phyloP scores from a whole-genome alignment of 768 basidiomycete genomes.

The Hebeloma cylindrosporum region DNA sequence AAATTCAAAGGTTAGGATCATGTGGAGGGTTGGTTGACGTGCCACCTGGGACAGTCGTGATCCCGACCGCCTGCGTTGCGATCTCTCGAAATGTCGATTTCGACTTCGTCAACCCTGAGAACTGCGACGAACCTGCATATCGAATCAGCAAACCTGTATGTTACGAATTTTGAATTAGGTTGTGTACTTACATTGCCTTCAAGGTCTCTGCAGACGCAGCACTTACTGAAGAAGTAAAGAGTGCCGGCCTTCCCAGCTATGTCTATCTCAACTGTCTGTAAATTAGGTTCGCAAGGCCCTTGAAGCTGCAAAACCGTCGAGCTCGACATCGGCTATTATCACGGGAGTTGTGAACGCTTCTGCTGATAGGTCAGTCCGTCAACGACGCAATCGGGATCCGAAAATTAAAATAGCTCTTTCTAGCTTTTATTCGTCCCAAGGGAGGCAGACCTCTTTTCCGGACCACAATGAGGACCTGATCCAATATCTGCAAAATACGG shows the following conservation, averaged over 20 bases:
- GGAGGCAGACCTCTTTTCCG: constrained; percentile 76
- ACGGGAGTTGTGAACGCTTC: constrained; percentile 66
- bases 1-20: constrained; percentile 63
- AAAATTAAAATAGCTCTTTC: constrained; percentile 9
- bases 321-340: constrained; percentile 38
- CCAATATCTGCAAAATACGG: constrained; percentile 47
- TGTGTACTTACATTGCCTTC: constrained; percentile 9
- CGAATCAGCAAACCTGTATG: constrained; percentile 65
- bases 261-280: not conserved
- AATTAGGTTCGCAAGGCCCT: constrained; percentile 48
- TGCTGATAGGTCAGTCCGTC: constrained; percentile 61
- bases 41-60: constrained; percentile 73
- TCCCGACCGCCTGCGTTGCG: constrained; percentile 67
- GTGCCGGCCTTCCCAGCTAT: not conserved
- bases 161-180: constrained; percentile 9
- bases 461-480: constrained; percentile 71
- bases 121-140: constrained; percentile 52
- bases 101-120: constrained; percentile 55
- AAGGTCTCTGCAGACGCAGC: constrained; percentile 61
- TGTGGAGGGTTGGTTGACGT: constrained; percentile 71
- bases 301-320: constrained; percentile 42
- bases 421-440: constrained; percentile 88
- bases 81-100: constrained; percentile 77
- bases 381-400: not conserved
- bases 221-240: constrained; percentile 50